Conservation (phyloP, 345 rosid species). For the rapeseed (Brassica napus) region DNA sequence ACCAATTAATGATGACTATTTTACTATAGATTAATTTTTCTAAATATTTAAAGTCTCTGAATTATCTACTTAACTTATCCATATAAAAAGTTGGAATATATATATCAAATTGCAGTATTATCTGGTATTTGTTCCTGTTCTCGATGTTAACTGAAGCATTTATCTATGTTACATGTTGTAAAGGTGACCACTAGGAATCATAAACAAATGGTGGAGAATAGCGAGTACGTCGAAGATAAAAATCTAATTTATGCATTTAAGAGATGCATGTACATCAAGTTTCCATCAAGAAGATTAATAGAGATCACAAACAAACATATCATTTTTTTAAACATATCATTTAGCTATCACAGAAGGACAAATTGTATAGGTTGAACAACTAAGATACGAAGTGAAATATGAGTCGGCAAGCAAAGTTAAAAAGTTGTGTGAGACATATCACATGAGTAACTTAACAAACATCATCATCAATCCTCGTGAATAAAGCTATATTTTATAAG, state of each 20-base stretch:
- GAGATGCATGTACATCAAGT: neutral
- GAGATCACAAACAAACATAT: neutral
- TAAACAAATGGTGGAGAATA: constrained; percentile 36
- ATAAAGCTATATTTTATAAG: neutral
- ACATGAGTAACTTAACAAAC: constrained; percentile 26
- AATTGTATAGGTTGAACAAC: constrained; percentile 22
- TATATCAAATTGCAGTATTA: constrained; percentile 1
- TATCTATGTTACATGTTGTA: constrained; percentile 17
- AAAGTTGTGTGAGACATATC: constrained; percentile 24
- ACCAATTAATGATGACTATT: neutral
- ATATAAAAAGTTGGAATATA: neutral
- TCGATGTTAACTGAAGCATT: constrained; percentile 7
- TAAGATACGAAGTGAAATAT: constrained; percentile 29
- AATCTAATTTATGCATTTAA: constrained; percentile 8
- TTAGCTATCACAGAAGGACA: neutral
- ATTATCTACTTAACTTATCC: neutral
- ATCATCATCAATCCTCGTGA: neutral
- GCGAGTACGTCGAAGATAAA: constrained; percentile 25
- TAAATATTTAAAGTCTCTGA: neutral
- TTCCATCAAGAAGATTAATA: constrained; percentile 17
- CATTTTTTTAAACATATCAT: neutral
- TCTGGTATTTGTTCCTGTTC: constrained; percentile 6
- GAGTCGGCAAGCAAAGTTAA: constrained; percentile 40
- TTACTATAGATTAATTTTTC: neutral
- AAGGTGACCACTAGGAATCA: constrained; percentile 13